Base-by-base conservation (phyloP, 805 yeast species). In the Cyberlindnera xylosilytica region DNA sequence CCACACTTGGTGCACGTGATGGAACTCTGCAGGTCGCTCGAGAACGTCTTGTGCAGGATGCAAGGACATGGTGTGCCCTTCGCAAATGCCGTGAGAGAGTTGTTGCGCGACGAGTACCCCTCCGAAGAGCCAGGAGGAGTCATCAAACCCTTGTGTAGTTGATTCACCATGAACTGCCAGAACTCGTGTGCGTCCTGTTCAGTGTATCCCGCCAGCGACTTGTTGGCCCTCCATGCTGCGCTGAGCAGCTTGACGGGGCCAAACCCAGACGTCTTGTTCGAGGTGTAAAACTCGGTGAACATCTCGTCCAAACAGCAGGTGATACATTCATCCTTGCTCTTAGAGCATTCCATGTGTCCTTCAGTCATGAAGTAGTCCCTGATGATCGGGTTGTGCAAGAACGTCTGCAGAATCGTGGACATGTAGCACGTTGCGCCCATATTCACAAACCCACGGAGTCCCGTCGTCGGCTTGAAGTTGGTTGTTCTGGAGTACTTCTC, bases 101-200 rank as follows among this genome's bases (percentile, higher is more conserved):
- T n/a, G n/a, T n/a, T n/a, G n/a, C n/a, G n/a, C n/a, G n/a, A n/a
- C n/a, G n/a, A n/a, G n/a, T n/a, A n/a, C n/a, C n/a, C n/a, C n/a
- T n/a, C n/a, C n/a, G n/a, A n/a, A n/a, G n/a, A n/a, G n/a, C n/a
- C n/a, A n/a, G n/a, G n/a, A n/a, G n/a, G n/a, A n/a, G n/a, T n/a
- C 15, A 48, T 51, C 20, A 62, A 52, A 27, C 65, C 72, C 30
- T 58, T 54, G 44, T 93, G 99, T 43, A 93, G 64, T 63, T 89
- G 95, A 62, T 91, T 86, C 29, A 91, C 70, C 22, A 91, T 58
- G 60, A 91, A 90, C 60, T 93, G 97, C 83, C 95, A 83, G 63
- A 91, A 93, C 63, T 93, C 99, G 64, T 93, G 99, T 0, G 99
- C 98, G 61, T 93, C 99, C 64, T 93, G 99, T 63, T 93, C 97